A percentile compares a stretch with the other conserved stretches of the same genome.
phyloP scores from a whole-genome alignment of 2,329 filamentous ascomycete species.

The Lachnellula occidentalis region DNA sequence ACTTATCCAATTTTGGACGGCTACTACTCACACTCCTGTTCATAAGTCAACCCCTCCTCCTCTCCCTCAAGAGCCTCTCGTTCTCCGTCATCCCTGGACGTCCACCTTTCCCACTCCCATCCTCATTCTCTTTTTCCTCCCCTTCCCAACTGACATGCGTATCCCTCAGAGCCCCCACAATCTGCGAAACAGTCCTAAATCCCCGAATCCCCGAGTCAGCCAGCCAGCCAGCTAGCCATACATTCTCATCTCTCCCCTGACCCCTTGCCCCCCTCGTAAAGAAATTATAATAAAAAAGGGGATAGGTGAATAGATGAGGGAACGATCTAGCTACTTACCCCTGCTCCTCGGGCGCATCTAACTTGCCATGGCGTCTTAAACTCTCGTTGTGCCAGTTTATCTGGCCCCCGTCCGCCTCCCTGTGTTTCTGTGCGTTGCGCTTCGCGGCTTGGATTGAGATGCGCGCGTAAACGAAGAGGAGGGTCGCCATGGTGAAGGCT shows the following conservation, averaged over 20 bases:
- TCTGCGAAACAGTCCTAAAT: slow-evolving; percentile 26
- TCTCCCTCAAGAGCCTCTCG: slow-evolving; percentile 21
- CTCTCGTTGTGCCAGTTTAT: slow-evolving; percentile 50
- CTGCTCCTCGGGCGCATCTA: slow-evolving; percentile 35
- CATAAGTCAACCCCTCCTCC: slow-evolving; percentile 4
- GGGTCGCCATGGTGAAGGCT: slow-evolving; percentile 48
- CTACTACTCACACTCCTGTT: not conserved
- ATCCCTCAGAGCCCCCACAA: slow-evolving; percentile 20
- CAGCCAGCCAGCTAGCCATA: too few relatives aligned
- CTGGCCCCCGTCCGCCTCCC: slow-evolving; percentile 52
- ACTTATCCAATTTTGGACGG: not conserved
- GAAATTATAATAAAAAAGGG: too few relatives aligned
- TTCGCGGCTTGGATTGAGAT: slow-evolving; percentile 63
- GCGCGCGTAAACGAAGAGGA: slow-evolving; percentile 54
- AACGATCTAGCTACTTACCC: not conserved
- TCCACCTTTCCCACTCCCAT: not conserved
- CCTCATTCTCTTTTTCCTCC: not conserved
- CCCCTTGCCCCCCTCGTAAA: too few relatives aligned
- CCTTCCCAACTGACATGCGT: slow-evolving; percentile 11
- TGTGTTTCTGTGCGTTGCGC: slow-evolving; percentile 54
- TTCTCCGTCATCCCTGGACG: slow-evolving; percentile 18
- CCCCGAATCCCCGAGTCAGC: too few relatives aligned
- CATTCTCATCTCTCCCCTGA: too few relatives aligned
- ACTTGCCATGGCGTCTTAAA: slow-evolving; percentile 45
- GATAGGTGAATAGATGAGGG: too few relatives aligned